phyloP scores from a whole-genome alignment of 345 rosid genomes.

The Gossypium bickii region DNA sequence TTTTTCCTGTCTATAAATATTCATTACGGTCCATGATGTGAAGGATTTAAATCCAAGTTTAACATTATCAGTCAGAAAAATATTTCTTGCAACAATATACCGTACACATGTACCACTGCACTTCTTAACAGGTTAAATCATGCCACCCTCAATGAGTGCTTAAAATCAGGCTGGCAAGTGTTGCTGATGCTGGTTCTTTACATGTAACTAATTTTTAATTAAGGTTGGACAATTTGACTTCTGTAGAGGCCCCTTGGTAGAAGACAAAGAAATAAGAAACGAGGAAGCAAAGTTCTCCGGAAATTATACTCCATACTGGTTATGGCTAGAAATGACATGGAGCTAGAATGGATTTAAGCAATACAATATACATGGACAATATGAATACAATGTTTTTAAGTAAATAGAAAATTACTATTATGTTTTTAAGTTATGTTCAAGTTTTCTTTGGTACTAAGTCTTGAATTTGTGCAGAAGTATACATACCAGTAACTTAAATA shows the following conservation, averaged over 20 bases:
- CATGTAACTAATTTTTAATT: not conserved
- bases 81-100: not conserved
- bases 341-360: not conserved
- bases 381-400: not conserved
- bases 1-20: not conserved
- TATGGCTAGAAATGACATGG: conserved; percentile 2
- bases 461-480: not conserved
- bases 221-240: not conserved
- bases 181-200: not conserved
- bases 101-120: not conserved
- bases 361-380: not conserved
- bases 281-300: not conserved
- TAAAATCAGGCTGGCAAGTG: not conserved
- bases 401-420: not conserved
- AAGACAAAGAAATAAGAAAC: not conserved
- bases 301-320: not conserved
- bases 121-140: not conserved
- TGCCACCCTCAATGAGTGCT: conserved; percentile 1
- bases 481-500: not conserved
- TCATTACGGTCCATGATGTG: not conserved
- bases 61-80: not conserved
- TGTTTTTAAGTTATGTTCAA: not conserved
- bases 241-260: not conserved
- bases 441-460: conserved; percentile 1
- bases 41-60: not conserved